Evolutionary conservation across 352 stramenopile genomes (phyloP).

Genomic region (Lagenidium sp.): DNA sequence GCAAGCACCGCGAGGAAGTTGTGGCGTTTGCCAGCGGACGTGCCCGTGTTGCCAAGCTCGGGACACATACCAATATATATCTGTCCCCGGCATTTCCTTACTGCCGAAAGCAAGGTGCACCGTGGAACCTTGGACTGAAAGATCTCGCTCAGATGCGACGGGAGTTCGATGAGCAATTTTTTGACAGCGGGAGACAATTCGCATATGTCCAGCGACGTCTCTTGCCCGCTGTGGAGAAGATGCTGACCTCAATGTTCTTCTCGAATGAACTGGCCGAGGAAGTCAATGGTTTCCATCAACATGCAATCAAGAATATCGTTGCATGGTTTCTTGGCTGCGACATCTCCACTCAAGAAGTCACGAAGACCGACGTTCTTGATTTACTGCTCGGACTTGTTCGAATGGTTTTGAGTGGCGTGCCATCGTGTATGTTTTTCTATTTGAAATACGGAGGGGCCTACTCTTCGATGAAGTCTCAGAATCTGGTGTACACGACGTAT

Average conservation of each 20-base stretch:
- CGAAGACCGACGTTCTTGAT: no score
- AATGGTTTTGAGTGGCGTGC: slow-evolving; percentile 72
- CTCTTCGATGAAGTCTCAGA: slow-evolving; percentile 42
- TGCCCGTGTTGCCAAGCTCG: slow-evolving; percentile 57
- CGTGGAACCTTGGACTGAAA: slow-evolving; percentile 54
- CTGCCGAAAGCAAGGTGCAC: slow-evolving; percentile 56
- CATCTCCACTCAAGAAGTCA: no score
- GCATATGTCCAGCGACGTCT: slow-evolving; percentile 44
- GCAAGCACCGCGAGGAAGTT: slow-evolving; percentile 61
- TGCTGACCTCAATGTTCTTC: slow-evolving; percentile 52
- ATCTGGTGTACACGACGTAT: slow-evolving; percentile 69
- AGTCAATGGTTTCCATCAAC: slow-evolving; percentile 72
- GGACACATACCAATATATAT: slow-evolving; percentile 66
- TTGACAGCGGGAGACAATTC: slow-evolving; percentile 32
- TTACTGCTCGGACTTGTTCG: slow-evolving; percentile 66
- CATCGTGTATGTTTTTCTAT: slow-evolving; percentile 78
- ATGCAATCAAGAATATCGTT: slow-evolving; percentile 69
- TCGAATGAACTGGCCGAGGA: slow-evolving; percentile 66
- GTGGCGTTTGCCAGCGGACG: slow-evolving; percentile 44
- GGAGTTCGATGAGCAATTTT: slow-evolving; percentile 73
- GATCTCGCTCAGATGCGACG: slow-evolving; percentile 53
- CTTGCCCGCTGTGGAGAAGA: slow-evolving; percentile 67
- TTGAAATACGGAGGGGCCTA: slow-evolving; percentile 69
- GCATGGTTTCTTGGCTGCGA: slow-evolving; percentile 41
- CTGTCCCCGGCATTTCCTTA: slow-evolving; percentile 75